A percentile compares a stretch with the other conserved stretches of the same genome.
phyloP scores from a whole-genome alignment of 345 rosid species.

The Kandelia obovata region DNA sequence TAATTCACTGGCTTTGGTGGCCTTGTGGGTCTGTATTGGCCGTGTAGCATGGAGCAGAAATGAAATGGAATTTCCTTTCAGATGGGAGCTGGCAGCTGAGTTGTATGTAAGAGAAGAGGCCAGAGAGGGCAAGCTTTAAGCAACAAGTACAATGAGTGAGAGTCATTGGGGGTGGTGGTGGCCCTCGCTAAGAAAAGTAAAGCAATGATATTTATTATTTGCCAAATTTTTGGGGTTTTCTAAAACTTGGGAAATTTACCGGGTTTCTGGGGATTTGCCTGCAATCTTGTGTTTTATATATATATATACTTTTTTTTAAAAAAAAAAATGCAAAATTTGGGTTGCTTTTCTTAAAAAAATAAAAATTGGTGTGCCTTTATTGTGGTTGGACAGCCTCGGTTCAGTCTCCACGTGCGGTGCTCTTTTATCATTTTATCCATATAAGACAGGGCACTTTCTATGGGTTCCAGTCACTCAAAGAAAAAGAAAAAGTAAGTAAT shows the following conservation, averaged over 20 bases:
- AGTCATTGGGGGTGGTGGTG: slow-evolving; percentile 10
- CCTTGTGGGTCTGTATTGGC: slow-evolving; percentile 43
- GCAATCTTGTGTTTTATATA: background rate
- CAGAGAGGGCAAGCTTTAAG: slow-evolving; percentile 45
- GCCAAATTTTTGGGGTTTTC: too few species aligned
- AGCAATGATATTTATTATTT: too few species aligned
- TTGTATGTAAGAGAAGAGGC: slow-evolving; percentile 31
- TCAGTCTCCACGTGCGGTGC: slow-evolving; percentile 78
- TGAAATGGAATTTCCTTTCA: slow-evolving; percentile 28
- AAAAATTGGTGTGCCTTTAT: slow-evolving; percentile 9
- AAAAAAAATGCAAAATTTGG: background rate
- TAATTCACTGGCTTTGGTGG: slow-evolving; percentile 38
- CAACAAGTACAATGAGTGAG: slow-evolving; percentile 58
- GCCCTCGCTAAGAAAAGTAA: too few species aligned
- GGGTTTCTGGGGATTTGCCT: slow-evolving; percentile 23
- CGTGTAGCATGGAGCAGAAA: background rate
- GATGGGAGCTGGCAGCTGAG: slow-evolving; percentile 51
- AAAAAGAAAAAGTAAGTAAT: background rate
- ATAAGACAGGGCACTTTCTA: slow-evolving; percentile 33
- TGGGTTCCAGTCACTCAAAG: slow-evolving; percentile 25
- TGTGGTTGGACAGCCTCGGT: slow-evolving; percentile 47
- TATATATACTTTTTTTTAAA: too few species aligned
- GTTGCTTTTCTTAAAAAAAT: background rate
- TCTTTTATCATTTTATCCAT: slow-evolving; percentile 53
- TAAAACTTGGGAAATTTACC: slow-evolving; percentile 3